A percentile compares a stretch with the other conserved stretches of the same genome.
phyloP scores from a whole-genome alignment of 768 basidiomycete species.

The Clathrus columnatus region DNA sequence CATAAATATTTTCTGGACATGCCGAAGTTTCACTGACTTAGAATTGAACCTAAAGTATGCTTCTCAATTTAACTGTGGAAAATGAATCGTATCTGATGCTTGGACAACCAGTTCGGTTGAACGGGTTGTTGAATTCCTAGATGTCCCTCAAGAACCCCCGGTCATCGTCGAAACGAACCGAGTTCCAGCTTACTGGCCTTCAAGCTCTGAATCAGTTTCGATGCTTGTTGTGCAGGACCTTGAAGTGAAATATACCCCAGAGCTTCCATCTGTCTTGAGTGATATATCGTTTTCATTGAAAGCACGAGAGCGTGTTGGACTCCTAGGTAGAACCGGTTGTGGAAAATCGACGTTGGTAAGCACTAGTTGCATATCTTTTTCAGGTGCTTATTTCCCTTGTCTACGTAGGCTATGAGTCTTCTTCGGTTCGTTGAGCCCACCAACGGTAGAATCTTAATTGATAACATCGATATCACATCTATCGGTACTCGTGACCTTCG shows the following conservation, averaged over 20 bases:
- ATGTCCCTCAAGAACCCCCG: constrained; percentile 23
- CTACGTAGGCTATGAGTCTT: constrained; percentile 23
- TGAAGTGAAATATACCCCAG: constrained; percentile 30
- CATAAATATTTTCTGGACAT: constrained; percentile 13
- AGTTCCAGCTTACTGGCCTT: constrained; percentile 24
- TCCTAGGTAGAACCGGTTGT: constrained; percentile 30
- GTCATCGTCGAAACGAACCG: constrained; percentile 27
- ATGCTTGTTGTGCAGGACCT: constrained; percentile 24
- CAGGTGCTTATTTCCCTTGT: constrained; percentile 27
- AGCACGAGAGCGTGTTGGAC: constrained; percentile 31
- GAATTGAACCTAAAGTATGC: constrained; percentile 19
- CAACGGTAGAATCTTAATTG: constrained; percentile 28
- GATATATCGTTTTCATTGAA: constrained; percentile 29
- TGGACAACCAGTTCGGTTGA: constrained; percentile 19
- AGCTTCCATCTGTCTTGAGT: constrained; percentile 30
- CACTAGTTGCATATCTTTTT: constrained; percentile 26
- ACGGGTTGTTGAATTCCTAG: constrained; percentile 27
- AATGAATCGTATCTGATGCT: constrained; percentile 16
- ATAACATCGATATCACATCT: constrained; percentile 32
- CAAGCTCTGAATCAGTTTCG: constrained; percentile 18
- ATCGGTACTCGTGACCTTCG: constrained; percentile 30
- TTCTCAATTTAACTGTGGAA: not conserved
- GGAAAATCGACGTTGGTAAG: constrained; percentile 25
- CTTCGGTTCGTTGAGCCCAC: constrained; percentile 31
- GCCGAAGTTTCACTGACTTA: constrained; percentile 12